phyloP scores from a whole-genome alignment of 176 grass and related monocot species.

The Zea mays region DNA sequence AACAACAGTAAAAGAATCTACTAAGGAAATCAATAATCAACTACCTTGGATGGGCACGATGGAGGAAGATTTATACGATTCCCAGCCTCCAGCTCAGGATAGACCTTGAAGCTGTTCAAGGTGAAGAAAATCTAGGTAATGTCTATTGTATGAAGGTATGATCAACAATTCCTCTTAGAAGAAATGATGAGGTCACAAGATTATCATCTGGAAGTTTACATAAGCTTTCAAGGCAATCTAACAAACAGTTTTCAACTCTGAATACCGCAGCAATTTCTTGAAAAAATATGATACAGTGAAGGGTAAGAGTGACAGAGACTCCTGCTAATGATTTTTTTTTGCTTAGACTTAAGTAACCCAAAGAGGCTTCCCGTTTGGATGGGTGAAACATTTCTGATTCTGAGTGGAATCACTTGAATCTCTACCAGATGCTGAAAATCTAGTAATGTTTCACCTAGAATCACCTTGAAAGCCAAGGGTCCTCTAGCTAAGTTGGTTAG shows the following conservation, averaged over 20 bases:
- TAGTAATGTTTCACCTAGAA: too few relatives aligned
- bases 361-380: background rate
- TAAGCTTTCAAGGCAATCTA: conserved; percentile 1
- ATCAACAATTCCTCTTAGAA: background rate
- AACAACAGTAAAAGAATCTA: background rate
- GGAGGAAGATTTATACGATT: conserved; percentile 75
- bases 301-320: background rate
- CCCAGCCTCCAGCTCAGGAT: conserved; percentile 88
- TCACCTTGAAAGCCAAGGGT: too few relatives aligned
- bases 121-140: conserved; percentile 16
- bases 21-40: conserved; percentile 1
- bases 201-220: background rate
- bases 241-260: background rate
- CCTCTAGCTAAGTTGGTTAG: too few relatives aligned
- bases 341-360: background rate
- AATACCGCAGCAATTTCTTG: background rate
- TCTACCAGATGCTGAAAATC: too few relatives aligned
- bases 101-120: conserved; percentile 54
- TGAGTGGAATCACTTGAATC: background rate
- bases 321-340: background rate
- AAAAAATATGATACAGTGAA: background rate
- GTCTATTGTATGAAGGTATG: background rate
- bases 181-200: background rate
- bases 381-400: background rate
- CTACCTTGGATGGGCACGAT: conserved; percentile 71